Percentiles rank a stretch among this genome's conserved stretches.
These are phyloP conservation scores for Nepenthes gracilis DNA, from an alignment of 148 eudicot species.

Conservation along the genomic window DNA sequence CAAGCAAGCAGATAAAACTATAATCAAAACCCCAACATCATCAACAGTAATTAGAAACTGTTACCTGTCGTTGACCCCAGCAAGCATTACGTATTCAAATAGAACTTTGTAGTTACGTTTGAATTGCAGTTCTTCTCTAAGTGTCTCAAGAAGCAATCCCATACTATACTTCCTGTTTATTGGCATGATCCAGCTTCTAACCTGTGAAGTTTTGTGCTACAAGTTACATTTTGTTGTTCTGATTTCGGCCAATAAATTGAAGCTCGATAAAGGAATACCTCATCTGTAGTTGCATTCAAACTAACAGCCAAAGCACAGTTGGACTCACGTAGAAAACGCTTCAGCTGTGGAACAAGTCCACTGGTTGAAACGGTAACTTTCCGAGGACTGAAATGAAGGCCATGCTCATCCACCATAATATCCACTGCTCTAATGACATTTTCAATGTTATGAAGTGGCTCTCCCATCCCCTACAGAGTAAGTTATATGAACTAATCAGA, in stretches of 20 bases:
- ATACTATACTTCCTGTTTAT: slow-evolving; percentile 90
- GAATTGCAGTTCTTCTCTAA: slow-evolving; percentile 50
- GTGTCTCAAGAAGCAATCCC: slow-evolving; percentile 67
- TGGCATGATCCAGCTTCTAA: slow-evolving; percentile 98
- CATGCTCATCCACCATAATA: slow-evolving; percentile 82
- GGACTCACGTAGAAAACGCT: slow-evolving; percentile 64
- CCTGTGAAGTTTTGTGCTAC: slow-evolving; percentile 23
- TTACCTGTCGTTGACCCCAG: slow-evolving; percentile 94
- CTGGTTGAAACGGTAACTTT: slow-evolving; percentile 89
- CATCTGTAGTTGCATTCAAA: slow-evolving; percentile 87
- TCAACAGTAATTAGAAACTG: slow-evolving; percentile 2
- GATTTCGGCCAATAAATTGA: background rate
- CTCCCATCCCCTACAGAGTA: slow-evolving; percentile 88
- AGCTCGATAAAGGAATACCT: slow-evolving; percentile 31
- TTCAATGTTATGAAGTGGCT: slow-evolving; percentile 91
- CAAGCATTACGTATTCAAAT: slow-evolving; percentile 95
- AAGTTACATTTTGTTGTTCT: background rate
- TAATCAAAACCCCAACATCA: background rate
- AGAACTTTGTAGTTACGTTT: slow-evolving; percentile 70
- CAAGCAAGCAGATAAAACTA: no score
- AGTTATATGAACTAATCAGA: slow-evolving; percentile 1
- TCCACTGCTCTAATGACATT: slow-evolving; percentile 82
- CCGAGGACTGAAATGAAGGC: slow-evolving; percentile 91
- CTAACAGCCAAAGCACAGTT: slow-evolving; percentile 81
- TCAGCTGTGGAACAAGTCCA: slow-evolving; percentile 91